These are phyloP conservation scores for Wickerhamomyces canadensis DNA, from an alignment of 805 yeast species.

Conservation along the genomic window DNA sequence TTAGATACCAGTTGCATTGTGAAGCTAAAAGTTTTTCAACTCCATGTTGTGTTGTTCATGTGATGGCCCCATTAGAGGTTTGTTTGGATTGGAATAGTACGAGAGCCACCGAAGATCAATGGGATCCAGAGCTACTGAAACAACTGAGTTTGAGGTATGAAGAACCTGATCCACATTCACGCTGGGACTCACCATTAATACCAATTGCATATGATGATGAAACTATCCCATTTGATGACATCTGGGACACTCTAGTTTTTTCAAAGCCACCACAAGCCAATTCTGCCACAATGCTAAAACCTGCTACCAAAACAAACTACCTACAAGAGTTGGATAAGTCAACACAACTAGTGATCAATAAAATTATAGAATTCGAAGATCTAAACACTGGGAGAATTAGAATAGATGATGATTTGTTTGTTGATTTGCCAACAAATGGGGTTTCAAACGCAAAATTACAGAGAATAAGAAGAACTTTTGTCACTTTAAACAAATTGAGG, in stretches of 20 bases:
- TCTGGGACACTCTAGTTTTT: conserved; percentile 55
- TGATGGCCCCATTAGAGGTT: conserved; percentile 58
- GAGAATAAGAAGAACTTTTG: conserved; percentile 75
- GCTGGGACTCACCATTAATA: conserved; percentile 95
- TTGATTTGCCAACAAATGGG: conserved; percentile 57
- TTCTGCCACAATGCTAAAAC: conserved; percentile 76
- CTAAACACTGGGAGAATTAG: conserved; percentile 34
- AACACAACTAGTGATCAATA: conserved; percentile 60
- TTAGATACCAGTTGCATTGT: conserved; percentile 88
- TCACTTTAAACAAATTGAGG: conserved; percentile 75
- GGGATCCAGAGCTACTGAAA: conserved; percentile 62
- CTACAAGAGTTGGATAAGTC: conserved; percentile 70
- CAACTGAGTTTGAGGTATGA: conserved; percentile 83
- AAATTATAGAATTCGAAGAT: conserved; percentile 58
- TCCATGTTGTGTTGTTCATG: conserved; percentile 77
- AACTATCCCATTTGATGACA: conserved; percentile 54
- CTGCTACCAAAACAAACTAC: conserved; percentile 72
- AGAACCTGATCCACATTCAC: conserved; percentile 78
- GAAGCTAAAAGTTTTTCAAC: conserved; percentile 85
- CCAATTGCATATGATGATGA: conserved; percentile 53
- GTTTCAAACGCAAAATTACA: conserved; percentile 76
- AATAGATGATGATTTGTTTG: conserved; percentile 36
- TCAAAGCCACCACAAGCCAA: conserved; percentile 67
- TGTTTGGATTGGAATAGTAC: conserved; percentile 58
- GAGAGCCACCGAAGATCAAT: conserved; percentile 30